Evolutionary conservation across 192 early-diverging fungal species (phyloP).

Genomic region (Allomyces javanicus): DNA sequence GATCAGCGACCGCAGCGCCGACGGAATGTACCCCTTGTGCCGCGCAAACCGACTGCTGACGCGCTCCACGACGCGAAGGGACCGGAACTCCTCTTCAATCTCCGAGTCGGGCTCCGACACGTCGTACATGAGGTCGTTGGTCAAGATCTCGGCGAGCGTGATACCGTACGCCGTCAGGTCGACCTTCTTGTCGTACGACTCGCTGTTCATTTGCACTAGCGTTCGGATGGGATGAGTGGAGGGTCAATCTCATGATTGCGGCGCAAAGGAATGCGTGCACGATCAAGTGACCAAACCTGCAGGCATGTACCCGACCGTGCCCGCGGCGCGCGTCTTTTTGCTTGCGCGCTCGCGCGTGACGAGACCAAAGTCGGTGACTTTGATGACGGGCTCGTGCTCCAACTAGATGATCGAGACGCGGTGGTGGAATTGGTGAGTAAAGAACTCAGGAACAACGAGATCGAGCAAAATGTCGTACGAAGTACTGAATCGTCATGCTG

Average conservation of each 20-base stretch:
- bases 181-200: background rate
- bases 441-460: background rate
- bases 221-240: too few species aligned
- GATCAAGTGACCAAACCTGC: background rate
- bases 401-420: background rate
- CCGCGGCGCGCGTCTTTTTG: background rate
- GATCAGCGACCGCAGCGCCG: background rate
- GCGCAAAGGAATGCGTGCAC: too few species aligned
- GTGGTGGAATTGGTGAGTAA: too few species aligned
- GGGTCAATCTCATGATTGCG: too few species aligned
- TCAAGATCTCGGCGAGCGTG: background rate
- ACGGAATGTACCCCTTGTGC: background rate
- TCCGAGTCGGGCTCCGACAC: background rate
- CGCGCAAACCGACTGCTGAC: background rate
- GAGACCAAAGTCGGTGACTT: background rate
- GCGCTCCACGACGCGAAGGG: background rate
- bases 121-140: background rate
- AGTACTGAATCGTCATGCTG: background rate
- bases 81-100: background rate
- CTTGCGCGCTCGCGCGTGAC: background rate
- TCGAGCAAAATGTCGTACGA: background rate
- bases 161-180: background rate
- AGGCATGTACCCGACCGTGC: background rate
- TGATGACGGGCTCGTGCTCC: background rate
- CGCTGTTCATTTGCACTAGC: background rate